These are phyloP conservation scores for Suhomyces atakaporum DNA, from an alignment of 1,139 yeast genomes.

Conservation along the genomic window DNA sequence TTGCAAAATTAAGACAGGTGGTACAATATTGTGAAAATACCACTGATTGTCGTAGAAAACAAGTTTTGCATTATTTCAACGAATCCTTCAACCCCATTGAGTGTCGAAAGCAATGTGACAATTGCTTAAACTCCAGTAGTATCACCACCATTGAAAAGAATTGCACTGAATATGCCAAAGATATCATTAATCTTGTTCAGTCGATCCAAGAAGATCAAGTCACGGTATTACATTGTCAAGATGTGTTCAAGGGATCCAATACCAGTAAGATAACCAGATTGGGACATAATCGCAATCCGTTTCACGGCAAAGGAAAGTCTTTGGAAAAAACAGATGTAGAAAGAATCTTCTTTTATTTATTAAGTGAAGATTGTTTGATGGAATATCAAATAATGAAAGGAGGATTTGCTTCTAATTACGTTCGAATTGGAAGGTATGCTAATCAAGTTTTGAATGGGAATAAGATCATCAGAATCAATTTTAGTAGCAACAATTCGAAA, in stretches of 20 bases:
- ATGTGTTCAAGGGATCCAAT: constrained; percentile 76
- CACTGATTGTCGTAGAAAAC: constrained; percentile 86
- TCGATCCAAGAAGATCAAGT: constrained; percentile 60
- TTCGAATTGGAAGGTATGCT: constrained; percentile 60
- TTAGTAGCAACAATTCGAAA: constrained; percentile 19
- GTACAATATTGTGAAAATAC: constrained; percentile 89
- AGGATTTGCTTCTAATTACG: constrained; percentile 83
- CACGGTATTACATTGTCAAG: constrained; percentile 80
- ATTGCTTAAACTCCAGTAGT: constrained; percentile 54
- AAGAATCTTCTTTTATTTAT: constrained; percentile 75
- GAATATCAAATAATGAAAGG: constrained; percentile 75
- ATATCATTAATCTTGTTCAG: constrained; percentile 60
- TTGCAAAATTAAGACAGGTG: constrained; percentile 77
- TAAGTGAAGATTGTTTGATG: constrained; percentile 64
- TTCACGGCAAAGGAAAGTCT: constrained; percentile 70
- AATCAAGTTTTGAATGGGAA: constrained; percentile 45
- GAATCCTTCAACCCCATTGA: constrained; percentile 70
- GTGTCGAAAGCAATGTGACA: constrained; percentile 82
- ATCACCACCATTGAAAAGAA: constrained; percentile 60
- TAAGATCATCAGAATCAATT: constrained; percentile 42
- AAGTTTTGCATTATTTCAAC: constrained; percentile 86
- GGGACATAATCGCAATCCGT: constrained; percentile 61
- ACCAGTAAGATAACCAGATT: constrained; percentile 58
- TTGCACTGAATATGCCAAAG: constrained; percentile 65
- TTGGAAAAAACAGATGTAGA: constrained; percentile 71